Evolutionary conservation across 352 stramenopile genomes (phyloP).

Genomic region (Phytophthora litchii): DNA sequence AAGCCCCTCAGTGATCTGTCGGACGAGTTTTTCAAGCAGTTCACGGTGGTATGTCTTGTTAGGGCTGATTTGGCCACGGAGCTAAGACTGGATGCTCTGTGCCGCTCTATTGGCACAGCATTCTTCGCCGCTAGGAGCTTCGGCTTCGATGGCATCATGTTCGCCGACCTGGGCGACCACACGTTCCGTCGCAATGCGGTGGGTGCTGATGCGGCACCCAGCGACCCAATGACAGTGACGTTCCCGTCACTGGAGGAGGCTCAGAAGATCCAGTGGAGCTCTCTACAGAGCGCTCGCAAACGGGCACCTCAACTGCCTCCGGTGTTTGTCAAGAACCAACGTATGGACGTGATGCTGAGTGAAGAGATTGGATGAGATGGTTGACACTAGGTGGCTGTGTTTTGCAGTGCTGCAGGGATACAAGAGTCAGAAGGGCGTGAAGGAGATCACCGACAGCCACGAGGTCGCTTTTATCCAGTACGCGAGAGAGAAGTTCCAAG

Average conservation of each 20-base stretch:
- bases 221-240: slow-evolving; percentile 43
- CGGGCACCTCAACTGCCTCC: slow-evolving; percentile 71
- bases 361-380: neutral
- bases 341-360: slow-evolving; percentile 37
- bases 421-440: slow-evolving; percentile 30
- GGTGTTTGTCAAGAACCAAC: slow-evolving; percentile 81
- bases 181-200: slow-evolving; percentile 58
- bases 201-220: slow-evolving; percentile 34
- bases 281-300: slow-evolving; percentile 70
- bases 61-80: slow-evolving; percentile 49
- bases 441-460: slow-evolving; percentile 20
- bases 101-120: slow-evolving; percentile 53
- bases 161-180: slow-evolving; percentile 76
- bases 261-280: slow-evolving; percentile 60
- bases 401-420: slow-evolving; percentile 75
- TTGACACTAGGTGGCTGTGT: slow-evolving; percentile 1
- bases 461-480: slow-evolving; percentile 64
- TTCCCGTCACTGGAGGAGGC: slow-evolving; percentile 66
- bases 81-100: slow-evolving; percentile 66
- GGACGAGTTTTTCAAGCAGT: slow-evolving; percentile 86
- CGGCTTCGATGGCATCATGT: slow-evolving; percentile 81
- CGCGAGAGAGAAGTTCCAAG: slow-evolving; percentile 48
- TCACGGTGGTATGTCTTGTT: slow-evolving; percentile 86
- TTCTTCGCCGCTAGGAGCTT: slow-evolving; percentile 83
- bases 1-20: slow-evolving; percentile 47